Conservation (phyloP, 257 asterid genomes). For the Verbena officinalis region DNA sequence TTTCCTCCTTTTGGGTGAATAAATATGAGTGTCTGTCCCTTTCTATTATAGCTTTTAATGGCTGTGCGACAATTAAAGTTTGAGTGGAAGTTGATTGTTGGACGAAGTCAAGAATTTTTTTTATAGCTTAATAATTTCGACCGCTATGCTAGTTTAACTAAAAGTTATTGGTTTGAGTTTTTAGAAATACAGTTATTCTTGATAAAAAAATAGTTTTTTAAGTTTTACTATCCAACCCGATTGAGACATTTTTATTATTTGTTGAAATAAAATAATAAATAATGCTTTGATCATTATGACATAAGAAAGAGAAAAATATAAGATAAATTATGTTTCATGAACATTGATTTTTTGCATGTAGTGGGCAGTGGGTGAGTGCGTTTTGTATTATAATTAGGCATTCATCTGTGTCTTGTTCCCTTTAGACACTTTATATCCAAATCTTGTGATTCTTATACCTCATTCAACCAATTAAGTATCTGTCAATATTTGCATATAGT, state of each 20-base stretch:
- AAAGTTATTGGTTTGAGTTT: too few species aligned
- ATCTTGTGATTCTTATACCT: slow-evolving; percentile 23
- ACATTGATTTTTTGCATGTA: too few species aligned
- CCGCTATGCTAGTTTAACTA: too few species aligned
- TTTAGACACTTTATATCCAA: slow-evolving; percentile 15
- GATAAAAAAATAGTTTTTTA: too few species aligned
- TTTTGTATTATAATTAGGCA: slow-evolving; percentile 4
- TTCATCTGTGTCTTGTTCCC: slow-evolving; percentile 34
- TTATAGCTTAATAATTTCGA: too few species aligned
- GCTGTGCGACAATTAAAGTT: slow-evolving; percentile 16
- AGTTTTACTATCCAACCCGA: too few species aligned
- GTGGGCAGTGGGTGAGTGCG: too few species aligned
- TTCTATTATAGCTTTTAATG: slow-evolving; percentile 29
- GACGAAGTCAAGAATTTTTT: too few species aligned
- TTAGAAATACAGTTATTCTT: too few species aligned
- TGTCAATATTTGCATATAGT: slow-evolving; percentile 20
- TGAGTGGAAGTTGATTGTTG: slow-evolving; percentile 26
- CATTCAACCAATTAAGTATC: slow-evolving; percentile 8
- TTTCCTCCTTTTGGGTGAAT: neutral
- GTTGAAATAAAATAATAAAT: neutral
- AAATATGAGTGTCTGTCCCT: slow-evolving; percentile 32
- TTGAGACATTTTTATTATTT: too few species aligned
- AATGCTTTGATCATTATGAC: slow-evolving; percentile 37
- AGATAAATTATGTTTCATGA: neutral
- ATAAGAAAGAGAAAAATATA: slow-evolving; percentile 28